Conservation (phyloP, 2,329 filamentous ascomycete genomes). For the Phyllosticta paracitricarpa region DNA sequence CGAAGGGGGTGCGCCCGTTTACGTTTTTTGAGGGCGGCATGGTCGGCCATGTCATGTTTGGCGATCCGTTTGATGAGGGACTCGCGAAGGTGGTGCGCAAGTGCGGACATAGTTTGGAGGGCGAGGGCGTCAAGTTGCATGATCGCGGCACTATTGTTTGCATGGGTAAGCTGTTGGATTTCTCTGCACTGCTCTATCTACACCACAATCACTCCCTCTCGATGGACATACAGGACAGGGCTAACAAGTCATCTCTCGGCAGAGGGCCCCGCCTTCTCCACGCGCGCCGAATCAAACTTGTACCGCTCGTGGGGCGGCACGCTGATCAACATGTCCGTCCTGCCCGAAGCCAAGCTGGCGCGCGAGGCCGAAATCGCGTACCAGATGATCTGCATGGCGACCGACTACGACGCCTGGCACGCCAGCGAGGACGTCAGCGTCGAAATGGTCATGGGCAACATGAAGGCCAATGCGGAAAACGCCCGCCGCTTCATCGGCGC, state of each 20-base stretch:
- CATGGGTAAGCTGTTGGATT: slow-evolving; percentile 43
- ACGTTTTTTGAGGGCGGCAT: slow-evolving; percentile 92
- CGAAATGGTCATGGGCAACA: slow-evolving; percentile 93
- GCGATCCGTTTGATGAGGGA: slow-evolving; percentile 80
- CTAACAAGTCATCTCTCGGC: neutral
- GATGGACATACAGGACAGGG: too few species aligned
- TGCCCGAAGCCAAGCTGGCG: slow-evolving; percentile 93
- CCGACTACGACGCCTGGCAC: slow-evolving; percentile 99
- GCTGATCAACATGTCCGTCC: slow-evolving; percentile 96
- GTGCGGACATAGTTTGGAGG: slow-evolving; percentile 68
- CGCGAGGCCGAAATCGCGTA: slow-evolving; percentile 94
- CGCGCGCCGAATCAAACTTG: slow-evolving; percentile 87
- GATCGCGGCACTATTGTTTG: slow-evolving; percentile 77
- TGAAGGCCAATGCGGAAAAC: slow-evolving; percentile 86
- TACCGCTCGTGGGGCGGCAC: slow-evolving; percentile 90
- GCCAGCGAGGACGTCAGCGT: slow-evolving; percentile 72
- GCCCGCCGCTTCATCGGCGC: slow-evolving; percentile 75
- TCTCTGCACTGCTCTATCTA: neutral
- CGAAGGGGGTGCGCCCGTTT: slow-evolving; percentile 86
- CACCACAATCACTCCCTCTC: too few species aligned
- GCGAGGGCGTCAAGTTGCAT: slow-evolving; percentile 77
- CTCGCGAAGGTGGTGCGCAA: slow-evolving; percentile 66
- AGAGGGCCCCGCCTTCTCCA: slow-evolving; percentile 97
- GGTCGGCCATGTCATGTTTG: slow-evolving; percentile 90
- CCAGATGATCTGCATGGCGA: slow-evolving; percentile 99